These are phyloP conservation scores for Ustilago shanxiensis DNA, from an alignment of 1,284 basidiomycete species.

Conservation along the genomic window DNA sequence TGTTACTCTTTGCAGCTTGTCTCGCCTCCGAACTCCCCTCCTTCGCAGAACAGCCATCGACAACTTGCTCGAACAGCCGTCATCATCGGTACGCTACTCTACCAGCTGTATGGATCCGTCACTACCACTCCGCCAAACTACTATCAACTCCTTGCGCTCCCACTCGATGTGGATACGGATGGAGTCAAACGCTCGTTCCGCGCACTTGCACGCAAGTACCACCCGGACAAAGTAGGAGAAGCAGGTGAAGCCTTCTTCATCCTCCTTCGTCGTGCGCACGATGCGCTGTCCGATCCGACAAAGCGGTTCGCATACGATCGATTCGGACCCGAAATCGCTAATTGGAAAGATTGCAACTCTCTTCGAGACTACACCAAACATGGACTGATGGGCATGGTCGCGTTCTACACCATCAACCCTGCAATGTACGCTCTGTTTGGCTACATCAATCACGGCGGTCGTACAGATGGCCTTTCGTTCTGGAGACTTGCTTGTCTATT, in stretches of 20 bases:
- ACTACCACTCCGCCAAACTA: conserved; percentile 77
- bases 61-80: conserved; percentile 73
- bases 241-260: conserved; percentile 80
- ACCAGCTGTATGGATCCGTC: conserved; percentile 76
- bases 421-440: conserved; percentile 77
- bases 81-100: conserved; percentile 79
- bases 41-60: conserved; percentile 19
- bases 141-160: conserved; percentile 80
- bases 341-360: conserved; percentile 79
- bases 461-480: conserved; percentile 73
- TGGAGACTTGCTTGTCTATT: conserved; percentile 45
- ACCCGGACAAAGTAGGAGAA: conserved; percentile 82
- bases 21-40: conserved; percentile 10
- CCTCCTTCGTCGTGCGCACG: conserved; percentile 80
- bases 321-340: conserved; percentile 81
- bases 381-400: conserved; percentile 78
- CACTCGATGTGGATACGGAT: conserved; percentile 76
- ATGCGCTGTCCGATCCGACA: conserved; percentile 82
- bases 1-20: conserved; percentile 28
- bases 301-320: conserved; percentile 87
- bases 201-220: conserved; percentile 79
- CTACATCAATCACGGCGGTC: conserved; percentile 73
- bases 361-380: conserved; percentile 79
- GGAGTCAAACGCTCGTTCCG: conserved; percentile 81
- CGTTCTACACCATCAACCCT: conserved; percentile 80